Evolutionary conservation across 2,329 filamentous ascomycete genomes (phyloP), one percentile per base, ranked within the genome.

Genomic region (Didymella segeticola): DNA sequence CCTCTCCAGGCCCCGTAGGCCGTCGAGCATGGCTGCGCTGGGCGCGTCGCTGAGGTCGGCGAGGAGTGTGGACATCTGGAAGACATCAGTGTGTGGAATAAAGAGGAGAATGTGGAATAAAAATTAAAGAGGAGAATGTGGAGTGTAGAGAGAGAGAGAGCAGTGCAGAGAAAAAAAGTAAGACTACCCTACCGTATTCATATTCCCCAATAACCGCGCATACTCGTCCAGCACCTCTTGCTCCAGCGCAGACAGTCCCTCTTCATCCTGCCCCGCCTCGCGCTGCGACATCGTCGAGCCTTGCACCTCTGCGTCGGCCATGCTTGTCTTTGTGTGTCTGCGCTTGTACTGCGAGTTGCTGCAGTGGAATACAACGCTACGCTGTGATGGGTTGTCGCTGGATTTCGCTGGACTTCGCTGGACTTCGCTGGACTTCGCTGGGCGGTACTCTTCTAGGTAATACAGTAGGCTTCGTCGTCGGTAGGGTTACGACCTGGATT

Each of bases 211-310:
- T 26, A 99, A 78, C 12, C 89, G 83, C 63, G 93, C 87, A 71
- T 99, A 99, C 76, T 99, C 95, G 58, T 98, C 92, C 1, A 99
- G 81, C 1, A 99, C 89, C 72, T 98, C 91, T 75, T 96, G 93
- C 78, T 99, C 93, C 7, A 96, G 83, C 4, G 91, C 89, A 1
- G 88, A 83, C 57, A 96, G 73, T 10, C 59, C 68, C 34, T 77
- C 75, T 11, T 64, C 56, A 31, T 56, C 56, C 6, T 45, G 41
- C 11, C 17, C 39, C 14, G 45, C 27, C 0, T 57, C 49, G 12
- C 37, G 51, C 49, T 67, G 68, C 0, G 64, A 66, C 4, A 61
- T 41, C 2, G 52, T 50, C 4, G 58, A 63, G 45, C 62, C 50
- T 22, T 52, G 53, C 3, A 53, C 39, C 23, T 53, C 22, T 36